Base-by-base conservation (phyloP, 805 yeast genomes). In the Kurtzmaniella fragi region DNA sequence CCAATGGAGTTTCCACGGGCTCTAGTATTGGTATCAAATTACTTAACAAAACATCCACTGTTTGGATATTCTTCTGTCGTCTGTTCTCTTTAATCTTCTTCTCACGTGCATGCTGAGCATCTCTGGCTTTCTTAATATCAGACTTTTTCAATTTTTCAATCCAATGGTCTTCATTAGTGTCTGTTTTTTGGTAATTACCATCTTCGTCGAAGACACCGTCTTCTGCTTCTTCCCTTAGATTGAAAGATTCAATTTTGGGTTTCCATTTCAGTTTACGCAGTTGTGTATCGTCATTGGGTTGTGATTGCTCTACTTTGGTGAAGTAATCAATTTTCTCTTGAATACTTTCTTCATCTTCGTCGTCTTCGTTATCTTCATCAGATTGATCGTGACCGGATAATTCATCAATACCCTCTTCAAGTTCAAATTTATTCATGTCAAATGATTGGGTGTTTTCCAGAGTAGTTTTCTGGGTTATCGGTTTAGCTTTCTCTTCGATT, bases 191-290 rank as follows among this genome's bases (percentile, higher is more conserved):
- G 47, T 64, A 82, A 47, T 78, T 80, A 1, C 88, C 87, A 30
- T 73, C 75, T 29, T 60, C 67, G 47, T 82, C 88, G 50, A 80
- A 79, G 2, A 56, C 55, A 2, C 89, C 91, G 34, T 73, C 77
- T 39, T 71, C 71, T 32, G 64, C 56, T 48, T 84, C 91, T 14
- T 74, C 64, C 17, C 70, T 57, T 32, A 84, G 56, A 52, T 77
- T 72, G 57, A 84, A 84, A 0, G 84, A 75, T 42, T 84, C 90
- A 2, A 84, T 42, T 43, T 73, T 71, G 1, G 80, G 66, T 20
- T 53, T 29, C 39, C 39, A 36, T 9, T 28, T 62, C 20, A 35
- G 37, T 30, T 46, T 54, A 20, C 47, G 47, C 9, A 41, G 32
- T 15, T 35, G 35, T 6, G 23, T 5, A 5, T 34, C 36, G 5